These are phyloP conservation scores for Solanum sitiens DNA, from an alignment of 257 asterid genomes.

Conservation along the genomic window DNA sequence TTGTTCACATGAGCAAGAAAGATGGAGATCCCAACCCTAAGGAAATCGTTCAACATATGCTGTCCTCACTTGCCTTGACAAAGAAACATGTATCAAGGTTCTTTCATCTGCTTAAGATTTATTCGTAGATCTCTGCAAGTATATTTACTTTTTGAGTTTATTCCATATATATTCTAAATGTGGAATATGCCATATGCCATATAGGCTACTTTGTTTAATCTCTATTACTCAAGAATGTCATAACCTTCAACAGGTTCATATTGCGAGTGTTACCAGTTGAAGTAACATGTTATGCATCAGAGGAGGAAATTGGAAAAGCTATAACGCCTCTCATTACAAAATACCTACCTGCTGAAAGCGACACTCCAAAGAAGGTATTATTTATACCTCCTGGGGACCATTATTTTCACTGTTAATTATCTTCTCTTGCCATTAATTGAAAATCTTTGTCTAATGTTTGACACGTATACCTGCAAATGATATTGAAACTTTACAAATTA, in stretches of 20 bases:
- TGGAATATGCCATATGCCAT: neutral
- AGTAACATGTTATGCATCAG: constrained; percentile 90
- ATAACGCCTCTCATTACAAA: constrained; percentile 63
- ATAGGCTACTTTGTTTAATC: neutral
- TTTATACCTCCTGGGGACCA: neutral
- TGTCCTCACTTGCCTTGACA: constrained; percentile 74
- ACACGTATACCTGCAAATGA: neutral
- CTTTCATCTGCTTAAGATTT: neutral
- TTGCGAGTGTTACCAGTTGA: constrained; percentile 86
- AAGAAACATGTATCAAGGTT: constrained; percentile 81
- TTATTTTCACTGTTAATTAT: neutral
- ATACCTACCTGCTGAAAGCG: constrained; percentile 64
- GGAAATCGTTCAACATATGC: constrained; percentile 78
- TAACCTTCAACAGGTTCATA: constrained; percentile 48
- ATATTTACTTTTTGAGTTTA: neutral
- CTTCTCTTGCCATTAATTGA: neutral
- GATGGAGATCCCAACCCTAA: constrained; percentile 83
- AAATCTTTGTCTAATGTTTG: neutral
- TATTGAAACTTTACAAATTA: neutral
- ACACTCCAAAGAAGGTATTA: constrained; percentile 61
- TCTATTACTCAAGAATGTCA: constrained; percentile 9
- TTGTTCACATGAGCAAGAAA: constrained; percentile 80
- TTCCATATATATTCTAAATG: neutral
- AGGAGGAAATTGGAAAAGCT: constrained; percentile 73
- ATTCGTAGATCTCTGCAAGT: neutral